These are phyloP conservation scores for Cerrena zonata DNA, from an alignment of 1,284 basidiomycete genomes.

Conservation along the genomic window DNA sequence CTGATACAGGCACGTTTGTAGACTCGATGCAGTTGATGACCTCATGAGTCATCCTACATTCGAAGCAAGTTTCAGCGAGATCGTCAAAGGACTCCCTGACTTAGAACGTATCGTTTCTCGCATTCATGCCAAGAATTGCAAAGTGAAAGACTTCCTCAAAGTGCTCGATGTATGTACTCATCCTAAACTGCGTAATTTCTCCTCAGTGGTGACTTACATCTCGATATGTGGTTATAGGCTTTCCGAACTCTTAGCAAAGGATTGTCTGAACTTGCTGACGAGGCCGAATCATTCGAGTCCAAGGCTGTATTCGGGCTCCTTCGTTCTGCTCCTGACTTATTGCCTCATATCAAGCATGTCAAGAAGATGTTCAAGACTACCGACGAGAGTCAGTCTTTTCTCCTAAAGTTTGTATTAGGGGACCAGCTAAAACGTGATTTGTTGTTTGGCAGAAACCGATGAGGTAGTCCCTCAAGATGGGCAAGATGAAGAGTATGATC, in stretches of 20 bases:
- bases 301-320: constrained; percentile 71
- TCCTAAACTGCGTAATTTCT: not conserved
- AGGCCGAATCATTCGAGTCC: constrained; percentile 70
- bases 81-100: constrained; percentile 82
- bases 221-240: constrained; percentile 39
- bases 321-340: constrained; percentile 75
- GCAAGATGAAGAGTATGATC: constrained; percentile 82
- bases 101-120: constrained; percentile 90
- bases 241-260: constrained; percentile 72
- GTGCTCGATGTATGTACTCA: constrained; percentile 61
- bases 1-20: constrained; percentile 29
- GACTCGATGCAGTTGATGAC: constrained; percentile 88
- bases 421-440: not conserved
- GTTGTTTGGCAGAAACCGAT: constrained; percentile 43
- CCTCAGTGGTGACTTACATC: not conserved
- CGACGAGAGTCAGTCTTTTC: constrained; percentile 48
- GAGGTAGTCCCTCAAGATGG: constrained; percentile 72
- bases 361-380: constrained; percentile 65
- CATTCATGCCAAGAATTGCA: constrained; percentile 86
- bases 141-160: constrained; percentile 79
- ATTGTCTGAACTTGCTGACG: constrained; percentile 56
- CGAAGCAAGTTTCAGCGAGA: constrained; percentile 64
- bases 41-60: constrained; percentile 75
- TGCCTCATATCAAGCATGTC: constrained; percentile 65
- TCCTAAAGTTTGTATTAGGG: not conserved